Base-by-base conservation (phyloP, 331 rosid genomes). In the Rosa hybrid region DNA sequence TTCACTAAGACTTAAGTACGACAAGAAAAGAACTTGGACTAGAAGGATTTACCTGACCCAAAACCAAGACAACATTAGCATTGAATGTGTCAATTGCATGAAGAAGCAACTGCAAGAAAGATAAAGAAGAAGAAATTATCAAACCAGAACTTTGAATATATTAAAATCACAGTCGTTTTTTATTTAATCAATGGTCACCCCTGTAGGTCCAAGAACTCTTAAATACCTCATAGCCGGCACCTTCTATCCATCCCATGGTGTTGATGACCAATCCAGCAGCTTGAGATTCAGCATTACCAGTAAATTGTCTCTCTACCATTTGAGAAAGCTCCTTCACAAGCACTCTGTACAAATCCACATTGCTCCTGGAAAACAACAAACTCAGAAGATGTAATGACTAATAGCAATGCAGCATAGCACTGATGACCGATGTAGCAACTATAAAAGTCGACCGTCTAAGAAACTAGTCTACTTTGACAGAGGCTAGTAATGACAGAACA, bases 171-270 rank as follows among this genome's bases (percentile, higher is more conserved):
- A 71, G 44, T 68, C 64, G 7, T 7, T 49, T 48, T 71, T 34
- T 20, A 18, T 3, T 34, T 48, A 63, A 3, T 38, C 41, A 74
- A 57, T 21, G 7, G 21, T 5, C 64, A 34, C 27, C 62, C 64
- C 45, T 64, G 49, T 49, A 23, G 44, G 27, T 13, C 2, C 12
- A 45, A 44, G 42, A 41, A 77, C 50, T 34, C 48, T 54, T 77
- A 73, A 45, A 81, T 88, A 96, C 99, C 86, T 93, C 98, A 86
- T 96, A 96, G 83, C 99, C 99, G 48, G 90, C 87, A 81, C 98
- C 97, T 82, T 96, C 98, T 76, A 93, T 93, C 99, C 99, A 96
- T 60, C 99, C 99, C 99, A 96, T 93, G 42, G 99, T 96, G 86
- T 96, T 96, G 84, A 96, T 89, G 74, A 96, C 98, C 99, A 96